These are phyloP conservation scores for Biancaea sappan DNA, from an alignment of 306 rosid genomes.

Conservation along the genomic window DNA sequence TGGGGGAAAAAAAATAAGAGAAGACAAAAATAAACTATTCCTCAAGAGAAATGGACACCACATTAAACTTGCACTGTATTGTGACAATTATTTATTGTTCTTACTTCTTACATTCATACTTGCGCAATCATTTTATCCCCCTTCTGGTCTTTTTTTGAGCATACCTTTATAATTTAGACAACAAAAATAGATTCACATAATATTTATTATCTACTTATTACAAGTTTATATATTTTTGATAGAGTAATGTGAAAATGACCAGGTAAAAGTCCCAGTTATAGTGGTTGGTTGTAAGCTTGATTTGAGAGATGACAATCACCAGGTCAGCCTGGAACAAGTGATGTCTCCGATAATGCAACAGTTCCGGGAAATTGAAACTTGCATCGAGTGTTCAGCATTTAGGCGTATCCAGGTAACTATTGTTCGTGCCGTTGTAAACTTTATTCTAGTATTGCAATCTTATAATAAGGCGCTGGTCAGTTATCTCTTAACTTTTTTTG, in stretches of 20 bases:
- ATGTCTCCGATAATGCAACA: slow-evolving; percentile 99
- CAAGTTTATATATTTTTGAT: slow-evolving; percentile 21
- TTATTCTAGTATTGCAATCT: neutral
- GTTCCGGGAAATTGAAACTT: slow-evolving; percentile 98
- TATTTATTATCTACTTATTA: neutral
- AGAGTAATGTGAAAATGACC: slow-evolving; percentile 37
- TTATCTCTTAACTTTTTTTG: slow-evolving; percentile 22
- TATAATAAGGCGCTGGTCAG: slow-evolving; percentile 15
- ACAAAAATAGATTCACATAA: neutral
- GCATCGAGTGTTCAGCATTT: slow-evolving; percentile 92
- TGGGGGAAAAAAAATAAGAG: too few species aligned
- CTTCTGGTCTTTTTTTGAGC: neutral
- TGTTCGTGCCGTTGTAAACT: neutral
- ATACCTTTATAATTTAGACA: neutral
- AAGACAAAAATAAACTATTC: neutral
- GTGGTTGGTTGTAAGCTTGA: slow-evolving; percentile 98
- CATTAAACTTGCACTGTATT: neutral
- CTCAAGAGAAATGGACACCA: neutral
- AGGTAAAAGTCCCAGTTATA: slow-evolving; percentile 95
- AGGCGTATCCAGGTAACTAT: slow-evolving; percentile 89
- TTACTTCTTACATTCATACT: neutral
- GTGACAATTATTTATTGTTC: neutral
- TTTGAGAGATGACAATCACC: slow-evolving; percentile 91
- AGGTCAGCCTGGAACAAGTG: slow-evolving; percentile 89
- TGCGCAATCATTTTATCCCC: neutral